Conservation (phyloP, 345 rosid species). For the Eutrema japonicum region DNA sequence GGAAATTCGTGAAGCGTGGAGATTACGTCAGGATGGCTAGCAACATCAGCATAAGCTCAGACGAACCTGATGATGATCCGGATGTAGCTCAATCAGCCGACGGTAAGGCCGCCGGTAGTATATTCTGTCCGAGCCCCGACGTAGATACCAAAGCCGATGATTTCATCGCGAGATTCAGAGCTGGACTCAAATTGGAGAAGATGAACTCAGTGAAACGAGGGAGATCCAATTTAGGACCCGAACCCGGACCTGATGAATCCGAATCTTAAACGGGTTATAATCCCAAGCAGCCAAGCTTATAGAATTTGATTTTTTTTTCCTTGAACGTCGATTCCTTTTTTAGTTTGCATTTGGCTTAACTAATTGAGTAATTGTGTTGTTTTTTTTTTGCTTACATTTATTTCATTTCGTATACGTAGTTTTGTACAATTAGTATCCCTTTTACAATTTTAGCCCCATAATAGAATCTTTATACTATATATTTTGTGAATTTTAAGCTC, state of each 20-base stretch:
- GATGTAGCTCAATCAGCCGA: slow-evolving; percentile 36
- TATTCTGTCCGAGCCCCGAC: slow-evolving; percentile 87
- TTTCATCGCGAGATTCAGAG: slow-evolving; percentile 83
- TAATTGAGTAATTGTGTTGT: not conserved
- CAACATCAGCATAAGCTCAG: slow-evolving; percentile 60
- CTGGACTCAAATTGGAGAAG: slow-evolving; percentile 77
- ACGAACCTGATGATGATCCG: slow-evolving; percentile 51
- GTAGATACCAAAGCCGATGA: slow-evolving; percentile 81
- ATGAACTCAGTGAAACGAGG: slow-evolving; percentile 56
- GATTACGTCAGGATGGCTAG: slow-evolving; percentile 76
- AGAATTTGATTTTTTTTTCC: not conserved
- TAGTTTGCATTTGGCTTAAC: not conserved
- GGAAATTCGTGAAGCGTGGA: slow-evolving; percentile 64
- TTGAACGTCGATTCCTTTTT: not conserved
- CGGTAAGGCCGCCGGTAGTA: slow-evolving; percentile 18
- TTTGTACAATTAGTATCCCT: not conserved
- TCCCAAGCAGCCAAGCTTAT: not conserved
- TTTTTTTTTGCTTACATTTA: not conserved
- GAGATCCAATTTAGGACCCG: slow-evolving; percentile 73
- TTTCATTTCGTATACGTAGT: not conserved
- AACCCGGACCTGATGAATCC: slow-evolving; percentile 30
- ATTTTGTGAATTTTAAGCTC: no score
- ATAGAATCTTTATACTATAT: not conserved
- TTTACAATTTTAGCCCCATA: slow-evolving; percentile 4
- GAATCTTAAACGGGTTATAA: slow-evolving; percentile 18